Evolutionary conservation across 2,329 filamentous ascomycete species (phyloP).

Genomic region (Ophiostoma sp.): DNA sequence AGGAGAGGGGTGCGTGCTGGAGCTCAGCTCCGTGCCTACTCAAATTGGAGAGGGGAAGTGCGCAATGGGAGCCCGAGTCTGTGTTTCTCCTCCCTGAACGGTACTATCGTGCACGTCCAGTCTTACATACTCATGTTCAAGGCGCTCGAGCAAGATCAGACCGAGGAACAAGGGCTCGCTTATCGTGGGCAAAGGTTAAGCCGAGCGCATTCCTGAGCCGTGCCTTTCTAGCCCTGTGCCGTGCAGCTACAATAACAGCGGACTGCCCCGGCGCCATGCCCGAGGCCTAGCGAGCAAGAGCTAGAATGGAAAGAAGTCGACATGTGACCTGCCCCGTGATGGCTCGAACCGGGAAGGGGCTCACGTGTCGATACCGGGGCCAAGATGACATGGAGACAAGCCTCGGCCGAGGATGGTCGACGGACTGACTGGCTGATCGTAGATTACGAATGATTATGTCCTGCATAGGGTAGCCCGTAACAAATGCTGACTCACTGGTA

Average conservation of each 20-base stretch:
- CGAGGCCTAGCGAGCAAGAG: neutral
- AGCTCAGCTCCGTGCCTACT: neutral
- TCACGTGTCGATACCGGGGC: neutral
- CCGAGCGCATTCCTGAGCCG: neutral
- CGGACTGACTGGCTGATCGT: too few relatives aligned
- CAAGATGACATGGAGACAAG: neutral
- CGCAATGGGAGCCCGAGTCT: neutral
- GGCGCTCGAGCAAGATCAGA: neutral
- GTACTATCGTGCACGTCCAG: neutral
- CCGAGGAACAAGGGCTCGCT: constrained; percentile 1
- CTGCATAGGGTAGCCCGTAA: too few relatives aligned
- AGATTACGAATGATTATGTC: too few relatives aligned
- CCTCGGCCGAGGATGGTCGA: too few relatives aligned
- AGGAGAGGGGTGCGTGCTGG: neutral
- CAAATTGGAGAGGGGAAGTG: neutral
- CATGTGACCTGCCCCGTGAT: constrained; percentile 5
- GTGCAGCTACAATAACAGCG: neutral
- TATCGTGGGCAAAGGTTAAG: neutral
- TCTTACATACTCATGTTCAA: neutral
- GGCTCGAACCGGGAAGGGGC: neutral
- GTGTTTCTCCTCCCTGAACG: neutral
- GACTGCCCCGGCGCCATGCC: constrained; percentile 10
- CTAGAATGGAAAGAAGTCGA: neutral
- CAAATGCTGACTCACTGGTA: too few relatives aligned
- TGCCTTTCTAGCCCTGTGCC: neutral